A percentile compares a stretch with the other conserved stretches of the same genome.
Evolutionary conservation across 2,329 filamentous ascomycete genomes (phyloP).

Genomic region (Ophiostoma australiae): DNA sequence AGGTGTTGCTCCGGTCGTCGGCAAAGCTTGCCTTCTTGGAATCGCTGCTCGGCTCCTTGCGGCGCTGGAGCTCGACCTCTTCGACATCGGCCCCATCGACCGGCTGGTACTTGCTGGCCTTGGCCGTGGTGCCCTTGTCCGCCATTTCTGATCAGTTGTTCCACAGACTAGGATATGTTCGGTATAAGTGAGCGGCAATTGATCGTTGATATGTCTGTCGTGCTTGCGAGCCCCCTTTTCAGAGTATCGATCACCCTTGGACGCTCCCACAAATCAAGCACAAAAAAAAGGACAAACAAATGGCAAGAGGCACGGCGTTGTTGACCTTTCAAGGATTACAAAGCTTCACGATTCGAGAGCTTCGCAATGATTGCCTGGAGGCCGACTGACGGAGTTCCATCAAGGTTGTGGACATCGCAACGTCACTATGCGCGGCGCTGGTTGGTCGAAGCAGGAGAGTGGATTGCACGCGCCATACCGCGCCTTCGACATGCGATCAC

Average conservation of each 20-base stretch:
- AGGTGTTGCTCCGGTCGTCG: slow-evolving; percentile 14
- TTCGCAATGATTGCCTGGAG: background rate
- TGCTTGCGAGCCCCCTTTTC: background rate
- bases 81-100: slow-evolving; percentile 21
- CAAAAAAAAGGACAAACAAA: background rate
- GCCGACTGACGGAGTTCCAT: background rate
- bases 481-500: background rate
- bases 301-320: background rate
- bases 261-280: background rate
- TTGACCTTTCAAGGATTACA: background rate
- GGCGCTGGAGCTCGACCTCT: slow-evolving; percentile 16
- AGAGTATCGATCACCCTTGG: background rate
- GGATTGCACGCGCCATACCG: slow-evolving; percentile 9
- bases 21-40: background rate
- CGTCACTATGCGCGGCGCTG: background rate
- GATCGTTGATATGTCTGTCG: background rate
- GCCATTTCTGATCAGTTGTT: background rate
- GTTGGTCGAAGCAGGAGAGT: background rate
- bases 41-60: background rate
- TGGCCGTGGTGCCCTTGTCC: background rate
- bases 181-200: background rate
- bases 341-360: background rate
- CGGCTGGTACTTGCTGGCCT: slow-evolving; percentile 21
- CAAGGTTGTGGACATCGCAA: background rate
- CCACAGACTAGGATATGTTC: background rate